Percentiles rank a stretch among this genome's conserved stretches.
Evolutionary conservation across 768 basidiomycete species (phyloP).

Genomic region (Agaricus blazei): DNA sequence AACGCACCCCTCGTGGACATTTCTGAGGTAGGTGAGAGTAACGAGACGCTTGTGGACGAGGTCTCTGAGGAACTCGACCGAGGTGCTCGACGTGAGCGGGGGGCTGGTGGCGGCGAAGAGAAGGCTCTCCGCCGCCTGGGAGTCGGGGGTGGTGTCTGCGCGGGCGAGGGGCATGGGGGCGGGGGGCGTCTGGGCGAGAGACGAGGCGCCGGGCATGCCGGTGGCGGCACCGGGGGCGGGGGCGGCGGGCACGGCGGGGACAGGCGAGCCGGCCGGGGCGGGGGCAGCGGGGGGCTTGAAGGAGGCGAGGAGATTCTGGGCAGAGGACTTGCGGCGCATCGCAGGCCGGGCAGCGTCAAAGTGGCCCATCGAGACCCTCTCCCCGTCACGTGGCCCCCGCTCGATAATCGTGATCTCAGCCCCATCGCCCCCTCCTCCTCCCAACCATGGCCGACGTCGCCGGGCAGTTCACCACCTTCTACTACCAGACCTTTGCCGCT

Average conservation of each 20-base stretch:
- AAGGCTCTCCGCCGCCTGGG: slow-evolving; percentile 46
- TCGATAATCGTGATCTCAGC: slow-evolving; percentile 9
- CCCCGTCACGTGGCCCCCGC: slow-evolving; percentile 4
- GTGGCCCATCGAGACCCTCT: slow-evolving; percentile 28
- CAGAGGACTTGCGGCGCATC: slow-evolving; percentile 84
- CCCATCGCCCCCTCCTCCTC: slow-evolving; percentile 14
- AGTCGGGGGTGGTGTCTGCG: slow-evolving; percentile 61
- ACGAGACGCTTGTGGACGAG: slow-evolving; percentile 80
- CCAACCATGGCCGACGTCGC: slow-evolving; percentile 65
- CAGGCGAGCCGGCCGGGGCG: slow-evolving; percentile 24
- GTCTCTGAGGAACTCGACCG: slow-evolving; percentile 74
- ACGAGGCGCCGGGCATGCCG: slow-evolving; percentile 19
- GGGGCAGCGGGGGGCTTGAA: slow-evolving; percentile 47
- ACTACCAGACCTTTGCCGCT: slow-evolving; percentile 75
- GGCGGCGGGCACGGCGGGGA: slow-evolving; percentile 29
- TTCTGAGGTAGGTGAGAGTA: slow-evolving; percentile 80
- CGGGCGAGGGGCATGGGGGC: slow-evolving; percentile 37
- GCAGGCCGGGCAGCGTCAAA: slow-evolving; percentile 43
- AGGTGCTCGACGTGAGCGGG: slow-evolving; percentile 56
- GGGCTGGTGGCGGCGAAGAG: slow-evolving; percentile 36
- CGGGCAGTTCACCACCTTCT: slow-evolving; percentile 74
- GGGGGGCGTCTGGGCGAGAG: slow-evolving; percentile 29
- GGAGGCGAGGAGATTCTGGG: slow-evolving; percentile 74
- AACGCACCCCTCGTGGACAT: slow-evolving; percentile 81
- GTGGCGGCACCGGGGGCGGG: slow-evolving; percentile 25